Evolutionary conservation across 2,329 filamentous ascomycete genomes (phyloP).

Genomic region (Zymoseptoria pseudotritici): DNA sequence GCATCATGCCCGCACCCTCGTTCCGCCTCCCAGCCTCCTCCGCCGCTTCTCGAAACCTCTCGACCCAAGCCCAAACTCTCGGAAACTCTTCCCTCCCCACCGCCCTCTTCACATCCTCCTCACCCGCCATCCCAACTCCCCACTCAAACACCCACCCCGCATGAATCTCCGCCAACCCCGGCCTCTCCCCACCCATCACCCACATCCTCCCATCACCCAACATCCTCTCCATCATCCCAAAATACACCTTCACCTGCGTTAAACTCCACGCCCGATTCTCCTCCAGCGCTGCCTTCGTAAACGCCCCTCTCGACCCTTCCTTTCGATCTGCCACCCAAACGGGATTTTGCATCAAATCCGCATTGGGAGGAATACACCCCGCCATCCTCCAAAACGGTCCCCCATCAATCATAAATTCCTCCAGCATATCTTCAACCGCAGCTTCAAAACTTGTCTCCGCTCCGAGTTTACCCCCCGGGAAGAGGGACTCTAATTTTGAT

Average conservation of each 20-base stretch:
- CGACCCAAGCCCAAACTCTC: constrained; percentile 10
- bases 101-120: constrained; percentile 8
- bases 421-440: constrained; percentile 12
- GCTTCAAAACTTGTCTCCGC: constrained; percentile 7
- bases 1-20: constrained; percentile 1
- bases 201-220: constrained; percentile 16
- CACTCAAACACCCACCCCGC: constrained; percentile 14
- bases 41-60: constrained; percentile 7
- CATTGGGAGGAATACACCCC: constrained; percentile 8
- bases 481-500: constrained; percentile 11
- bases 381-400: constrained; percentile 13
- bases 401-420: constrained; percentile 14
- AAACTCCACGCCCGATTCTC: constrained; percentile 8
- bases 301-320: constrained; percentile 11
- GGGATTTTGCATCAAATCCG: constrained; percentile 10
- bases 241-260: constrained; percentile 14
- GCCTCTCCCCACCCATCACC: constrained; percentile 8
- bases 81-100: constrained; percentile 9
- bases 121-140: constrained; percentile 8
- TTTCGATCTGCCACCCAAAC: constrained; percentile 14
- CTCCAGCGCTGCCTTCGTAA: constrained; percentile 6
- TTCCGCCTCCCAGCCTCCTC: constrained; percentile 5
- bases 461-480: constrained; percentile 6
- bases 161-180: constrained; percentile 18
- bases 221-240: constrained; percentile 17